Evolutionary conservation across 2,329 filamentous ascomycete species (phyloP).

Genomic region (Herpotrichia juniperi): DNA sequence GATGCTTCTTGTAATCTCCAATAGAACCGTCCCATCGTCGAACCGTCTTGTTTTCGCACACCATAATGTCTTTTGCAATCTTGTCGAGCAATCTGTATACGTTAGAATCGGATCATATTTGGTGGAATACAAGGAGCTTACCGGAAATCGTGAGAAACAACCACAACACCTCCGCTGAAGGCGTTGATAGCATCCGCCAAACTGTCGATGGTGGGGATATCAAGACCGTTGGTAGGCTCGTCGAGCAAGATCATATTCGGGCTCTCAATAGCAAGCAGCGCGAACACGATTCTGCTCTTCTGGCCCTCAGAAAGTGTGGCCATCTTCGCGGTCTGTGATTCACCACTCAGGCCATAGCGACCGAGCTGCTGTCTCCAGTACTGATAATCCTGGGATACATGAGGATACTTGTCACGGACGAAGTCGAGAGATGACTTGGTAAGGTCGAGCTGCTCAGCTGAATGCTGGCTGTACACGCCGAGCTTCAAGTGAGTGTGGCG

Average conservation of each 20-base stretch:
- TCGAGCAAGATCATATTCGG: slow-evolving; percentile 98
- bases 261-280: slow-evolving; percentile 88
- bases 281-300: slow-evolving; percentile 98
- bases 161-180: slow-evolving; percentile 94
- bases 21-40: slow-evolving; percentile 87
- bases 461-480: slow-evolving; percentile 98
- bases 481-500: slow-evolving; percentile 98
- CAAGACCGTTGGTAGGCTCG: slow-evolving; percentile 98
- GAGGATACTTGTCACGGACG: slow-evolving; percentile 90
- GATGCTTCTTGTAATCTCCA: slow-evolving; percentile 95
- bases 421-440: slow-evolving; percentile 98
- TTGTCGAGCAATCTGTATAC: slow-evolving; percentile 87
- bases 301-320: slow-evolving; percentile 97
- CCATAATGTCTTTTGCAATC: slow-evolving; percentile 99
- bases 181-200: slow-evolving; percentile 97
- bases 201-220: slow-evolving; percentile 98
- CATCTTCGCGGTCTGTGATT: slow-evolving; percentile 95
- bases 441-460: slow-evolving; percentile 94
- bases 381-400: slow-evolving; percentile 95
- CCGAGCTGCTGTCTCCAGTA: slow-evolving; percentile 99
- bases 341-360: slow-evolving; percentile 89
- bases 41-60: slow-evolving; percentile 98
- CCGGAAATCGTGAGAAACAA: slow-evolving; percentile 99
- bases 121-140: slow-evolving; percentile 53
- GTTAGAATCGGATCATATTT: slow-evolving; percentile 38